A percentile compares a stretch with the other conserved stretches of the same genome.
phyloP scores from a whole-genome alignment of 495 filamentous ascomycete genomes.

The Neurospora africana region DNA sequence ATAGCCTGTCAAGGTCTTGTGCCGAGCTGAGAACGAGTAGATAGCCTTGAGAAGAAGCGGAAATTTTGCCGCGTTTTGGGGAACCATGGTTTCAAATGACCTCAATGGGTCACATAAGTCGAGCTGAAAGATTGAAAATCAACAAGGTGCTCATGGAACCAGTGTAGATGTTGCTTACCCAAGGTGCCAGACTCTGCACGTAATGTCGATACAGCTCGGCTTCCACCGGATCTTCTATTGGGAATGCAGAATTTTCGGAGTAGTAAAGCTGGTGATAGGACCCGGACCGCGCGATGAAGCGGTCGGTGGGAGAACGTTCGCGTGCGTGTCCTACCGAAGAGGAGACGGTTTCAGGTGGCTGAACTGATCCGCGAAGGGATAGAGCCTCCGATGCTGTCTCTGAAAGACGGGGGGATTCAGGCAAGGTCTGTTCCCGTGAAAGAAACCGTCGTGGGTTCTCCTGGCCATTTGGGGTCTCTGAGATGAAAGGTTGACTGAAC shows the following conservation, averaged over 20 bases:
- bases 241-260: constrained; percentile 9
- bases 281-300: constrained; percentile 4
- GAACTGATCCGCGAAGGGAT: neutral
- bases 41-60: constrained; percentile 49
- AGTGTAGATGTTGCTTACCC: constrained; percentile 25
- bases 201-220: constrained; percentile 38
- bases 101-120: constrained; percentile 46
- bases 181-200: constrained; percentile 37
- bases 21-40: constrained; percentile 45
- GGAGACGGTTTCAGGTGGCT: neutral
- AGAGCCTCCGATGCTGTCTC: neutral
- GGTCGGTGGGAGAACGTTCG: constrained; percentile 8
- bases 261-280: neutral
- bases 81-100: constrained; percentile 45
- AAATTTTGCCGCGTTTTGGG: constrained; percentile 36
- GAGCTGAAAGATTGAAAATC: constrained; percentile 24
- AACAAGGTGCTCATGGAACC: neutral
- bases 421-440: neutral
- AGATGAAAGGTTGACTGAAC: neutral
- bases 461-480: neutral
- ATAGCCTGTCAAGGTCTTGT: constrained; percentile 36
- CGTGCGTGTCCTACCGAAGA: neutral
- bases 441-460: neutral
- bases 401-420: neutral
- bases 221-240: constrained; percentile 27